Conservation (phyloP, 306 rosid genomes). For the Myrica gale region DNA sequence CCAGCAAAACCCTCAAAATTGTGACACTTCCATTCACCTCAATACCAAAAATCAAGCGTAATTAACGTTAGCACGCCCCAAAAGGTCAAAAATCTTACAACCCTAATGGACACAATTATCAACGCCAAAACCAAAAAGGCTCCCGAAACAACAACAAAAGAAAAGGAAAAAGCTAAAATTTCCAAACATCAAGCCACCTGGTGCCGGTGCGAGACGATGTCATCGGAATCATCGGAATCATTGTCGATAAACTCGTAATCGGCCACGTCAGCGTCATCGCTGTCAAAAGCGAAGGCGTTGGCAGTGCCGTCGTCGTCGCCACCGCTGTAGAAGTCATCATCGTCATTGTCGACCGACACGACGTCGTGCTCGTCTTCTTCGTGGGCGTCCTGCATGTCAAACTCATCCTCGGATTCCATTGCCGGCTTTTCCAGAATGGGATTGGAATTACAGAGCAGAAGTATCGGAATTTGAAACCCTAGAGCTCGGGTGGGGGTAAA, state of each 20-base stretch:
- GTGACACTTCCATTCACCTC: background rate
- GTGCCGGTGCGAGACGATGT: constrained; percentile 42
- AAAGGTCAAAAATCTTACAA: background rate
- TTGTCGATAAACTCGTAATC: constrained; percentile 65
- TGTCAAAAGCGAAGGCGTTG: constrained; percentile 40
- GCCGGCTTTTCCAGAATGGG: background rate
- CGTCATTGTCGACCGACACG: constrained; percentile 42
- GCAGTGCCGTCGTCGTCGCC: constrained; percentile 47
- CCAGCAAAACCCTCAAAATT: background rate
- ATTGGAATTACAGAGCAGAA: background rate
- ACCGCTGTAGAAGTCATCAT: constrained; percentile 56
- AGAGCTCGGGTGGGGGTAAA: background rate
- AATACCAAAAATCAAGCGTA: background rate
- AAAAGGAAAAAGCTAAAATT: background rate
- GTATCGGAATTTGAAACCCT: constrained; percentile 32
- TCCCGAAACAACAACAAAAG: background rate
- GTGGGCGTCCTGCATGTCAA: constrained; percentile 59
- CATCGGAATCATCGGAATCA: constrained; percentile 59
- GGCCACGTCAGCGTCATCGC: constrained; percentile 58
- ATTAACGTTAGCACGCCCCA: background rate
- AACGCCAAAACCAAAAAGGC: background rate
- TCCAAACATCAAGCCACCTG: constrained; percentile 34
- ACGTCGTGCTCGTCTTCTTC: constrained; percentile 32
- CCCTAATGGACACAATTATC: constrained; percentile 2
- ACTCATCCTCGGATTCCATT: constrained; percentile 64